Base-by-base conservation (phyloP, 768 basidiomycete species). In the Amanita fuliginea region DNA sequence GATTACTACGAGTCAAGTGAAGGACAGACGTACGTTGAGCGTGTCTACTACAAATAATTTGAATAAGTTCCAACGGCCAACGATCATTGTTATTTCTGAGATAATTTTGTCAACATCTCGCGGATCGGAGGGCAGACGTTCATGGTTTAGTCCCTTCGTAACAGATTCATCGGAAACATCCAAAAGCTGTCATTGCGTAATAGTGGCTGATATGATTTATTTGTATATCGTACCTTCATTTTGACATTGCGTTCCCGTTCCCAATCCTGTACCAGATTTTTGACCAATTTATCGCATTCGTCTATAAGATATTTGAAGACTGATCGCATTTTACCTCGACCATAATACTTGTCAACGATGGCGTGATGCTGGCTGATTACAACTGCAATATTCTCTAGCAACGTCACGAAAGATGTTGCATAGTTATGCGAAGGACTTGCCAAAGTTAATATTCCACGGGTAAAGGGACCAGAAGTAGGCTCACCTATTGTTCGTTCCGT, bases 341-440 rank as follows among this genome's bases (percentile, higher is more conserved):
- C 96, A 58, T 99, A 99, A 66, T 99, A 98, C 66, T 96, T 98
- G 61, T 97, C 95, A 1, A 99, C 94, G 4, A 99, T 81, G 2
- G 92, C 89, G 56, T 96, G 95, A 60, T 99, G 96, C 59, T 99
- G 96, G 58, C 95, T 92, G 18, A 99, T 83, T 55, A 99, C 92
- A 72, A 90, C 80, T 0, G 94, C 96, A 45, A 99, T 85, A 49
- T 84, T 86, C 67, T 99, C 96, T 56, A 98, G 93, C 1, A 99
- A 75, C 5, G 89, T 83, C 2, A 95, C 97, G 48, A 99, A 68
- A 9, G 83, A 77, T 2, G 90, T 83, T 54, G 96, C 81, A 61
- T 91, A 98, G 67, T 96, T 95, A 22, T 92, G 66, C 0, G 95
- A 86, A 0, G 93, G 95, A 7, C 92, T 92, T 1, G 88, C 95